Conservation (phyloP, 2,329 filamentous ascomycete species). For the Cladosporium sphaerospermum region DNA sequence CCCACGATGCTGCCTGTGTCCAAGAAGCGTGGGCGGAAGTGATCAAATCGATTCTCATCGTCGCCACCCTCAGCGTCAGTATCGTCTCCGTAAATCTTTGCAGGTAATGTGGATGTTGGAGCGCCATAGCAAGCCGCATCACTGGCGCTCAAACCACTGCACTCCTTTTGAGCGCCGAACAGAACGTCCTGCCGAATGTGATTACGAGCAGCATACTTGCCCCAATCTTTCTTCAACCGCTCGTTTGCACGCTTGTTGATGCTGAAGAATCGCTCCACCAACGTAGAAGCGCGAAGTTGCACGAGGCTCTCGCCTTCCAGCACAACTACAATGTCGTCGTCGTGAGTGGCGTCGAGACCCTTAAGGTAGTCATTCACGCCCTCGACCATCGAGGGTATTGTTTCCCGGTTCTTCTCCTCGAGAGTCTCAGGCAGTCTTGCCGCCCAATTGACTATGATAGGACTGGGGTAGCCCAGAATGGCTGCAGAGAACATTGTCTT, state of each 20-base stretch:
- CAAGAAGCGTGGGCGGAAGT: conserved; percentile 33
- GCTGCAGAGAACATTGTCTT: conserved; percentile 17
- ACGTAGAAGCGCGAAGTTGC: conserved; percentile 4
- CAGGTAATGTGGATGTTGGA: not conserved
- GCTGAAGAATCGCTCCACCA: conserved; percentile 7
- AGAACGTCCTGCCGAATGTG: not conserved
- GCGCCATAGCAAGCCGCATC: conserved; percentile 9
- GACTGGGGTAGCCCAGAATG: conserved; percentile 20
- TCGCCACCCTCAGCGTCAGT: conserved; percentile 8
- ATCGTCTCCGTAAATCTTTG: conserved; percentile 4
- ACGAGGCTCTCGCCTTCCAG: conserved; percentile 7
- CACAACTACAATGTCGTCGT: conserved; percentile 3
- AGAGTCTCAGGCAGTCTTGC: not conserved
- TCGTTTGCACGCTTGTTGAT: conserved; percentile 5
- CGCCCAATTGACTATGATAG: conserved; percentile 14
- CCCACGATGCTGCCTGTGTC: conserved; percentile 13
- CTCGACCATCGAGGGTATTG: not conserved
- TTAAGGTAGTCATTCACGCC: not conserved
- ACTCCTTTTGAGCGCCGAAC: conserved; percentile 7
- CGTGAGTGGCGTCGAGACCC: conserved; percentile 6
- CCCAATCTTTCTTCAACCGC: conserved; percentile 3
- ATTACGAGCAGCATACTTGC: conserved; percentile 6
- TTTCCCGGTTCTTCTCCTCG: not conserved
- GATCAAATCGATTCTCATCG: conserved; percentile 8
- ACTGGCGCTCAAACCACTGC: conserved; percentile 7